Conservation (phyloP, 1,284 basidiomycete genomes). For the Athelia sp. region DNA sequence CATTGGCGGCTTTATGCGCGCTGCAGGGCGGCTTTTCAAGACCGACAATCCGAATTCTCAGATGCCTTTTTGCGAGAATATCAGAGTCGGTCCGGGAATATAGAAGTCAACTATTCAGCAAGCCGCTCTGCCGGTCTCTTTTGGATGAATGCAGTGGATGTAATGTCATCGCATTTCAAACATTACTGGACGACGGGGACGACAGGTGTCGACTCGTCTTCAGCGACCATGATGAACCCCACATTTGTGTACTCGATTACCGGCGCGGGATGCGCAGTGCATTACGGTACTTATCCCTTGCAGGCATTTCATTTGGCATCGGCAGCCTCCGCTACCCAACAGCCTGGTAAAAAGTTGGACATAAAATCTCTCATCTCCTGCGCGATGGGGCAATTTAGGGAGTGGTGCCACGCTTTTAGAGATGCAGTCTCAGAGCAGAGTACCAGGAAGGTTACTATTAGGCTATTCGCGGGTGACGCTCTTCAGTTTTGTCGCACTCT, state of each 20-base stretch:
- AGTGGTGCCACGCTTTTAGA: constrained; percentile 21
- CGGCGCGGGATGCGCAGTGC: constrained; percentile 37
- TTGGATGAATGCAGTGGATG: constrained; percentile 12
- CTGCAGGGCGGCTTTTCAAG: constrained; percentile 11
- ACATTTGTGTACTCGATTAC: constrained; percentile 39
- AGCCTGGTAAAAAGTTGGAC: not conserved
- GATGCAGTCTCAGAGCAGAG: constrained; percentile 11
- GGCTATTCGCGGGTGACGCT: constrained; percentile 33
- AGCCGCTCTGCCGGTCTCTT: constrained; percentile 37
- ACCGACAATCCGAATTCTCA: constrained; percentile 10
- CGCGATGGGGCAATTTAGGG: not conserved
- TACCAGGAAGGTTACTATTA: constrained; percentile 16
- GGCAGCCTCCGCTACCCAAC: constrained; percentile 9
- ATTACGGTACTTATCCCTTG: constrained; percentile 45
- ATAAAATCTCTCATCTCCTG: constrained; percentile 14
- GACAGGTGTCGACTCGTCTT: constrained; percentile 24
- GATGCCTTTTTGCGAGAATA: constrained; percentile 14
- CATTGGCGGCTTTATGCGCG: constrained; percentile 36
- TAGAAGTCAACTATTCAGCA: not conserved
- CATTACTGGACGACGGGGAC: constrained; percentile 39
- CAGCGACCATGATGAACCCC: constrained; percentile 37
- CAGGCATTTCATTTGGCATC: constrained; percentile 43
- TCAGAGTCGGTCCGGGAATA: constrained; percentile 5
- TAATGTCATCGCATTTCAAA: constrained; percentile 19
- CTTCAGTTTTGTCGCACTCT: constrained; percentile 18